phyloP scores from a whole-genome alignment of 768 basidiomycete genomes.

The Suillus alpinus region DNA sequence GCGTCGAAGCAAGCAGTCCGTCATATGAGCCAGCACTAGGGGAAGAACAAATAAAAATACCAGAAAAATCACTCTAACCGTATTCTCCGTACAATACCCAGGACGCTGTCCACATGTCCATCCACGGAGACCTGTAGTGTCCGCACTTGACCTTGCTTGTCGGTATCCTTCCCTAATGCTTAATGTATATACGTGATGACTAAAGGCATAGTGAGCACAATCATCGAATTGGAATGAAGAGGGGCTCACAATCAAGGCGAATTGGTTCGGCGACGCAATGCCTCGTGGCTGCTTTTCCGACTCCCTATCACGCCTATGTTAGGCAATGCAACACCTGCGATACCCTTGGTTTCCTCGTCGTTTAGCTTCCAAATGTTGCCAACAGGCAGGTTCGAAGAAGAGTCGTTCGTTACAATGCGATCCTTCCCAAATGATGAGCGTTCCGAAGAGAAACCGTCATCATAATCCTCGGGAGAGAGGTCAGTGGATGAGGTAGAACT shows the following conservation, averaged over 20 bases:
- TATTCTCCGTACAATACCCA: conserved; percentile 19
- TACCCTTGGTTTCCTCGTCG: conserved; percentile 62
- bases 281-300: conserved; percentile 40
- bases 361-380: conserved; percentile 71
- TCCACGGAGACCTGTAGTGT: background rate
- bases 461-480: conserved; percentile 57
- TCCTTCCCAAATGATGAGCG: conserved; percentile 26
- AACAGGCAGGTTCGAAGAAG: conserved; percentile 30
- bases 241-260: conserved; percentile 19
- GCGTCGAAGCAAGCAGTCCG: conserved; percentile 30
- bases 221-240: background rate
- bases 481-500: conserved; percentile 66
- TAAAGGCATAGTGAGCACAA: background rate
- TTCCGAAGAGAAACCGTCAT: conserved; percentile 34
- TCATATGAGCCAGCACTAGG: conserved; percentile 20
- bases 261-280: conserved; percentile 20
- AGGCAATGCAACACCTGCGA: conserved; percentile 49
- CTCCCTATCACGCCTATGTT: conserved; percentile 38
- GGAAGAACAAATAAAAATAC: conserved; percentile 28
- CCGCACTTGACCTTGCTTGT: background rate
- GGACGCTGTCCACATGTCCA: conserved; percentile 7
- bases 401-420: conserved; percentile 24
- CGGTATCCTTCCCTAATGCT: conserved; percentile 3
- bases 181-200: background rate
- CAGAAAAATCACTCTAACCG: conserved; percentile 17